Conservation (phyloP, 2,329 filamentous ascomycete species). For the Helotiales sp. region DNA sequence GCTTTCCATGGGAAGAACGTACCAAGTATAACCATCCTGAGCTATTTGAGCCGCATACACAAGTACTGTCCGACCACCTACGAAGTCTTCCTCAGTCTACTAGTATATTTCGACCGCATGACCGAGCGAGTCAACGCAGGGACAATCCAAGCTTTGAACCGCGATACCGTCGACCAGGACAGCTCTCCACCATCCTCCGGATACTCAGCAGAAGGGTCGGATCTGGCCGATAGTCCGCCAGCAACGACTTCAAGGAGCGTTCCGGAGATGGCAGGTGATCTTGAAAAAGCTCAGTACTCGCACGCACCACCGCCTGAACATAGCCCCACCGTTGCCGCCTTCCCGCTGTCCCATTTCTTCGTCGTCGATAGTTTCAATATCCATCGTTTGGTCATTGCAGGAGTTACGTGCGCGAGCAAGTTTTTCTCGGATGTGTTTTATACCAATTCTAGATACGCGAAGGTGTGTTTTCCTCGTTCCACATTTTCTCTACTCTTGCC, state of each 20-base stretch:
- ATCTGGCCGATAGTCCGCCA: constrained; percentile 39
- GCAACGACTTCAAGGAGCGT: constrained; percentile 35
- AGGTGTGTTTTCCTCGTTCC: constrained; percentile 62
- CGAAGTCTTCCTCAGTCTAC: constrained; percentile 91
- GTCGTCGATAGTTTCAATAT: constrained; percentile 99
- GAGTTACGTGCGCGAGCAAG: constrained; percentile 97
- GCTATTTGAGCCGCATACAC: constrained; percentile 94
- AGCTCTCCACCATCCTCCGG: constrained; percentile 38
- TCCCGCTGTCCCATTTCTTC: constrained; percentile 71
- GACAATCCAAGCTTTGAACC: constrained; percentile 69
- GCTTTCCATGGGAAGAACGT: constrained; percentile 99
- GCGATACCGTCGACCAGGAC: constrained; percentile 40
- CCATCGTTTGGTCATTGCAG: constrained; percentile 92
- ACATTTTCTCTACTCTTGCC: neutral
- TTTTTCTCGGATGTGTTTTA: constrained; percentile 99
- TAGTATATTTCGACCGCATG: constrained; percentile 99
- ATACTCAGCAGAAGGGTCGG: constrained; percentile 41
- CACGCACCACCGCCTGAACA: constrained; percentile 36
- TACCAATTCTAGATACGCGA: constrained; percentile 98
- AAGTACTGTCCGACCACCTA: constrained; percentile 99
- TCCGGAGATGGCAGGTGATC: constrained; percentile 36
- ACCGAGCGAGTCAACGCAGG: constrained; percentile 90
- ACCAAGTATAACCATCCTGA: constrained; percentile 93
- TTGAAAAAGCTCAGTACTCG: constrained; percentile 38
- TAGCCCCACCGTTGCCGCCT: constrained; percentile 22